phyloP scores from a whole-genome alignment of 2,329 filamentous ascomycete genomes.

The Diplodia sapinea region DNA sequence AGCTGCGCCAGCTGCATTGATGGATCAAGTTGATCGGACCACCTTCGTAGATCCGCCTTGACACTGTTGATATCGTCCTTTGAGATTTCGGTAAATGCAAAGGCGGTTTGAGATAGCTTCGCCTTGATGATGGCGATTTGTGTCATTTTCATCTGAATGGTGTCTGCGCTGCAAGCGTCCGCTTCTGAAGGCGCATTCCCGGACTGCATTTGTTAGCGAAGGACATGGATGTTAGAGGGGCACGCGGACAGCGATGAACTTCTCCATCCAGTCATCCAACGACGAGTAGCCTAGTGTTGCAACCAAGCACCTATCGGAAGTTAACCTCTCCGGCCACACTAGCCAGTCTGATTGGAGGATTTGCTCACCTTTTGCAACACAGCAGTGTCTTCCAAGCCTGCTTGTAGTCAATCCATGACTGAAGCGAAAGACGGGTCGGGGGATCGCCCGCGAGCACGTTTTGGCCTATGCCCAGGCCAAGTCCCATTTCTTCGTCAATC shows the following conservation, averaged over 20 bases:
- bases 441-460: slow-evolving; percentile 22
- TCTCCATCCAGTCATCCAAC: background rate
- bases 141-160: slow-evolving; percentile 34
- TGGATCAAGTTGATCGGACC: slow-evolving; percentile 33
- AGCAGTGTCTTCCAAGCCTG: slow-evolving; percentile 35
- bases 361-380: slow-evolving; percentile 32
- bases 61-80: slow-evolving; percentile 31
- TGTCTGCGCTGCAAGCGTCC: slow-evolving; percentile 18
- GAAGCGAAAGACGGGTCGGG: slow-evolving; percentile 8
- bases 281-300: slow-evolving; percentile 34
- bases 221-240: too few relatives aligned
- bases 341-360: background rate
- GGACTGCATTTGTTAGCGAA: background rate
- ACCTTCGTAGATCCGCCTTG: slow-evolving; percentile 32
- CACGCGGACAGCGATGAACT: background rate
- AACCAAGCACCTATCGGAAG: slow-evolving; percentile 34
- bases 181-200: background rate
- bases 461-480: slow-evolving; percentile 33
- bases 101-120: slow-evolving; percentile 32
- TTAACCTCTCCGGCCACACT: too few relatives aligned
- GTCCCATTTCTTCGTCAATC: slow-evolving; percentile 33
- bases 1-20: slow-evolving; percentile 34
- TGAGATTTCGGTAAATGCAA: slow-evolving; percentile 11
- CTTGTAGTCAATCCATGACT: slow-evolving; percentile 32
- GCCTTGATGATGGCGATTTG: slow-evolving; percentile 37